Evolutionary conservation across 2,329 filamentous ascomycete species (phyloP).

Genomic region (Scedosporium minutisporum): DNA sequence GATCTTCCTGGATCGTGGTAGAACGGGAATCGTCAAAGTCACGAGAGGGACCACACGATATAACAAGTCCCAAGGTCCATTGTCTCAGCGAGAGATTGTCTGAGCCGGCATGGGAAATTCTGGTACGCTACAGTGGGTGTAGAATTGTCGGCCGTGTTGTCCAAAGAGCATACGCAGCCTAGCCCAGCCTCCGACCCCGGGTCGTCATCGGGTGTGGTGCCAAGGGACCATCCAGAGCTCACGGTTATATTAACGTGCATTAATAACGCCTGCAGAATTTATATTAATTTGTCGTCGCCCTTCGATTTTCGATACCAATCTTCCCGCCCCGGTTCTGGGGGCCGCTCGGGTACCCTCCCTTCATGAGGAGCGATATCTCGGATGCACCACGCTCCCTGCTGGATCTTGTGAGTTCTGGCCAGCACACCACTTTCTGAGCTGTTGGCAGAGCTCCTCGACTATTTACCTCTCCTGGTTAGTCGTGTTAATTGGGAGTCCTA

Average conservation of each 20-base stretch:
- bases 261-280: neutral
- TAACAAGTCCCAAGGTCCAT: neutral
- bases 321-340: neutral
- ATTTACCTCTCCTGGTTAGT: neutral
- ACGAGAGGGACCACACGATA: neutral
- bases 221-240: neutral
- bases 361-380: neutral
- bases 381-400: neutral
- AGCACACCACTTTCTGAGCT: neutral
- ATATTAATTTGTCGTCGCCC: neutral
- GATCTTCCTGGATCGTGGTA: neutral
- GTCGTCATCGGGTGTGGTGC: neutral
- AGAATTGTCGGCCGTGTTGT: neutral
- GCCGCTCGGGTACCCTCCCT: neutral
- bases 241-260: conserved; percentile 5
- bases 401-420: neutral
- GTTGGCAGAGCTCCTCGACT: no score
- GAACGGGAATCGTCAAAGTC: neutral
- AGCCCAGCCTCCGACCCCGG: neutral
- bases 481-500: no score
- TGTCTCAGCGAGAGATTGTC: neutral
- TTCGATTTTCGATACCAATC: neutral
- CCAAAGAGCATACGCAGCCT: neutral
- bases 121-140: no score
- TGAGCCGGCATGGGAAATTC: no score